Evolutionary conservation across 2,329 filamentous ascomycete species (phyloP).

Genomic region (Cytospora piceae): DNA sequence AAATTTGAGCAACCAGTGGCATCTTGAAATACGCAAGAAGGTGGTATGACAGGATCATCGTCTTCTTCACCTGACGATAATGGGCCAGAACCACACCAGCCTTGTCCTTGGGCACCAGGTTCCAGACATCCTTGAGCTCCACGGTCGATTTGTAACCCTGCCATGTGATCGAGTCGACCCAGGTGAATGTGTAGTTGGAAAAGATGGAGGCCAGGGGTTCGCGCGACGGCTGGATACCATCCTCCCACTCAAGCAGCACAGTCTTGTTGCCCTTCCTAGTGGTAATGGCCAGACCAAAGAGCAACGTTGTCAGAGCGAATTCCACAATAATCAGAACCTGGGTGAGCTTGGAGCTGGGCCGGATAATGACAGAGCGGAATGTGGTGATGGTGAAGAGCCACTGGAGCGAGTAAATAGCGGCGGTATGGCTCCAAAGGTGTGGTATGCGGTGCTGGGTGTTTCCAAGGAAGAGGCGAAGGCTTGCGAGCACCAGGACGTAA

Average conservation of each 20-base stretch:
- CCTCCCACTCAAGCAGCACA: constrained; percentile 86
- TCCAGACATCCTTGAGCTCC: constrained; percentile 89
- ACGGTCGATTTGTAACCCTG: constrained; percentile 84
- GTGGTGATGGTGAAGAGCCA: constrained; percentile 78
- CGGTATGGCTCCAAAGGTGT: constrained; percentile 90
- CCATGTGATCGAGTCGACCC: constrained; percentile 89
- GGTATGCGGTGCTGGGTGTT: constrained; percentile 69
- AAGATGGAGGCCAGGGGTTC: constrained; percentile 88
- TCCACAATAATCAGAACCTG: constrained; percentile 71
- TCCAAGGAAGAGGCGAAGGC: constrained; percentile 70
- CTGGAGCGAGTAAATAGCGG: constrained; percentile 77
- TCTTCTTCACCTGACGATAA: constrained; percentile 86
- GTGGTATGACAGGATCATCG: constrained; percentile 76
- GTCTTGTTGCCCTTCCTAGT: constrained; percentile 92
- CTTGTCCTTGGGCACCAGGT: constrained; percentile 85
- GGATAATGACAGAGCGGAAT: constrained; percentile 84
- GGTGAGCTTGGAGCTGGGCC: constrained; percentile 66
- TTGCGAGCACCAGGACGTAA: constrained; percentile 76
- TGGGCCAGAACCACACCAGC: constrained; percentile 77
- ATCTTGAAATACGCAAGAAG: constrained; percentile 83
- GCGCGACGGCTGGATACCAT: constrained; percentile 80
- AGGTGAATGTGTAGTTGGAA: constrained; percentile 84
- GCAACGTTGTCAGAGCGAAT: constrained; percentile 73
- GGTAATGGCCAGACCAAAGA: constrained; percentile 76
- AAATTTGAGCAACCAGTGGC: constrained; percentile 74